Evolutionary conservation across 441 rosid genomes (phyloP), one percentile per base, ranked within the genome.

Genomic region (Pelargonium australe): DNA sequence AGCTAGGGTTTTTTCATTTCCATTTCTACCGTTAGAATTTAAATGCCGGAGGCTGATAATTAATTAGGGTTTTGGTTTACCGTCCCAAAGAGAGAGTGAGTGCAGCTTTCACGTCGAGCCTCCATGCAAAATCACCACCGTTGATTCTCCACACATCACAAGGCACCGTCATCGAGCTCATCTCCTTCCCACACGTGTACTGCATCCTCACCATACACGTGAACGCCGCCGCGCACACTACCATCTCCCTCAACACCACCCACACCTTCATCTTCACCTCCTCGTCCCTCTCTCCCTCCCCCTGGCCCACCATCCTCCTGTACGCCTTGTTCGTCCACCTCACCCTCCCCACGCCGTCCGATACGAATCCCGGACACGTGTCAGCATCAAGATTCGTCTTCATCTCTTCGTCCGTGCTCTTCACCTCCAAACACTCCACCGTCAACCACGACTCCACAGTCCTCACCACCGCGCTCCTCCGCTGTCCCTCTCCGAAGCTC

Each of bases 61-160:
- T 2, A 12, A 47, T 47, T 12, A 47, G 4, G 14, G 13, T 3
- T 47, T 1, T 13, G 4, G 14, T 47, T 1, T 12, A 20, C 23
- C 23, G 23, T 12, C 88, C 88, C 76, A 88, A 81, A 47, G 84
- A 78, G 23, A 92, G 91, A 4, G 55, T 47, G 55, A 47, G 55
- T 41, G 98, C 98, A 0, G 98, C 87, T 40, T 84, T 81, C 66
- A 86, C 83, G 76, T 92, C 98, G 17, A 92, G 83, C 73, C 95
- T 83, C 98, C 98, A 92, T 62, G 91, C 96, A 72, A 85, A 88
- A 1, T 95, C 90, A 8, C 93, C 86, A 19, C 70, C 65, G 57
- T 81, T 82, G 89, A 89, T 80, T 64, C 86, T 79, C 95, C 95
- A 89, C n/a, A 79, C 96, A 58, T 92, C 97, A 67, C 98, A 90